Percentiles rank a stretch among this genome's conserved stretches.
phyloP scores from a whole-genome alignment of 371 early-diverging fungal species.

The Dichotomocladium elegans region DNA sequence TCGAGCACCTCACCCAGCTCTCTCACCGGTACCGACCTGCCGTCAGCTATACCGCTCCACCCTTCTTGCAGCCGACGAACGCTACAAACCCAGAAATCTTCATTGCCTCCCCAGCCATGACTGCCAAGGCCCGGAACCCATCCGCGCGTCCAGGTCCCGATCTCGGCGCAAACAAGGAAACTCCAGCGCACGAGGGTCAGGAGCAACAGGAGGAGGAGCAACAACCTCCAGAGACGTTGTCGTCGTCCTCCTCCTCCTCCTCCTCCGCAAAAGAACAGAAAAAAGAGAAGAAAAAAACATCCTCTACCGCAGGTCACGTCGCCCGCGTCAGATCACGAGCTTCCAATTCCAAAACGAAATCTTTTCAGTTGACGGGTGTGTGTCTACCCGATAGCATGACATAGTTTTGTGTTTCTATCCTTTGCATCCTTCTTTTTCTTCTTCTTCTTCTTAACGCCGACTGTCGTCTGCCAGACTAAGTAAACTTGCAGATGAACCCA shows the following conservation, averaged over 20 bases:
- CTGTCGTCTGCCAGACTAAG: constrained; percentile 28
- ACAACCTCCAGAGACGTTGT: neutral
- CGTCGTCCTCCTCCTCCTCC: neutral
- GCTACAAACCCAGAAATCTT: constrained; percentile 6
- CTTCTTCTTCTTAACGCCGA: neutral
- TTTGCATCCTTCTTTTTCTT: neutral
- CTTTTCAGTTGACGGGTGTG: neutral
- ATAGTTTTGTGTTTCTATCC: neutral
- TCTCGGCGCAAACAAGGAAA: no score
- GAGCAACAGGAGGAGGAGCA: neutral
- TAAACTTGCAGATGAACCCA: constrained; percentile 34
- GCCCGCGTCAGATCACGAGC: no score
- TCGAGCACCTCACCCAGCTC: constrained; percentile 19
- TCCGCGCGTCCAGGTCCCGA: no score
- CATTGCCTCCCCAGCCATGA: constrained; percentile 1
- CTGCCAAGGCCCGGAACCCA: no score
- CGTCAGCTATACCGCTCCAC: constrained; percentile 8
- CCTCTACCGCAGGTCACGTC: no score
- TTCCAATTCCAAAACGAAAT: no score
- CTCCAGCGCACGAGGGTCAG: no score
- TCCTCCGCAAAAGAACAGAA: neutral
- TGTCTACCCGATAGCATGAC: neutral
- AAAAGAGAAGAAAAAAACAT: no score
- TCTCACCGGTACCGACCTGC: constrained; percentile 22
- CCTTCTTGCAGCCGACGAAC: constrained; percentile 6